phyloP scores from a whole-genome alignment of 1,139 yeast species.

The Candida tropicalis region DNA sequence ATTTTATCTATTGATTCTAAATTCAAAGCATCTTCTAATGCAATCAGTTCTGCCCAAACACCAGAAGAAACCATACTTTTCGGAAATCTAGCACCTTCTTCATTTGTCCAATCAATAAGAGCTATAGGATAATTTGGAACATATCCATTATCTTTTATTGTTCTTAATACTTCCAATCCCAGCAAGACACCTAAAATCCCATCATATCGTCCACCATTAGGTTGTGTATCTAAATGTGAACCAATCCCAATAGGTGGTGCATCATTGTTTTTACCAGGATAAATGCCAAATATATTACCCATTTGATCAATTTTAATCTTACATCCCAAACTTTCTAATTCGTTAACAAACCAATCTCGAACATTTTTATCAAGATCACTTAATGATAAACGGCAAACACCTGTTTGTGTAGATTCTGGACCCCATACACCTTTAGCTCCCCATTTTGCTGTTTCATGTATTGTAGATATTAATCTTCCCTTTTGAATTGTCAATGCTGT shows the following conservation, averaged over 20 bases:
- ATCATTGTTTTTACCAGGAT: conserved; percentile 53
- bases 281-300: conserved; percentile 69
- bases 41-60: conserved; percentile 61
- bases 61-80: conserved; percentile 64
- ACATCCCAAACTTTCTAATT: conserved; percentile 58
- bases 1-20: conserved; percentile 55
- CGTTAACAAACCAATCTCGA: conserved; percentile 67
- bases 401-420: conserved; percentile 54
- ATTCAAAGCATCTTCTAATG: conserved; percentile 50
- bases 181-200: conserved; percentile 71
- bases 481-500: conserved; percentile 11
- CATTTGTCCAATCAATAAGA: conserved; percentile 72
- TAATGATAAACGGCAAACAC: conserved; percentile 64
- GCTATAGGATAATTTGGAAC: conserved; percentile 68
- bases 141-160: conserved; percentile 59
- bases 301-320: conserved; percentile 57
- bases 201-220: conserved; percentile 78
- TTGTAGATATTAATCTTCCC: conserved; percentile 39
- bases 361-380: conserved; percentile 63
- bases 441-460: conserved; percentile 62
- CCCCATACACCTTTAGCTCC: conserved; percentile 72
- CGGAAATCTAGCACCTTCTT: conserved; percentile 79
- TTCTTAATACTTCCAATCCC: conserved; percentile 67
- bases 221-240: conserved; percentile 76
- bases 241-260: conserved; percentile 68